Base-by-base conservation (phyloP, 2,329 filamentous ascomycete genomes). In the Neofusicoccum kwambonambiense region DNA sequence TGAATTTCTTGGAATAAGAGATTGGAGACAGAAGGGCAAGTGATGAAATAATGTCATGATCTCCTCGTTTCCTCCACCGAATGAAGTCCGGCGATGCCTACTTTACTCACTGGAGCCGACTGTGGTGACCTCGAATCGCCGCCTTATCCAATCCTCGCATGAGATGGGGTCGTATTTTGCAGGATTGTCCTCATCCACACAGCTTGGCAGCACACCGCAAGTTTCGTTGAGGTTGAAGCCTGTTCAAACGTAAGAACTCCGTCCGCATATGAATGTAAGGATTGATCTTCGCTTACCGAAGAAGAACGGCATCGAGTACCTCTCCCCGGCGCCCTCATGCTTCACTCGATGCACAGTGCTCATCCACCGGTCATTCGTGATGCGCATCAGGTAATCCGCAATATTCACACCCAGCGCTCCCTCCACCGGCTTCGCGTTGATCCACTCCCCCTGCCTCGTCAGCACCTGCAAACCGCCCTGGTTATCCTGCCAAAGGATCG, bases 261-360 rank as follows among this genome's bases (percentile, higher is more conserved):
- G 62, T 86, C 82, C 56, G 83, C 82, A 68, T 6, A 6, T 31
- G 1, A 5, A 6, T 6, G 27, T 31, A 1, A 1, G 27, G 27
- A 31, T 31, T 5, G 4, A 31, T 31, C 27, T 6, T 7, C 27
- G 2, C 64, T 85, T 80, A 0, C 81, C 81, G 68, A 86, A 82
- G 72, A 86, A 86, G 70, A 86, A 86, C 0, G 84, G 83, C 81
- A 86, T 84, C 0, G 81, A 84, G 47, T 83, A 81, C 13, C 83
- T 75, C 61, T 81, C 51, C 22, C 17, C 80, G 0, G 76, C 74
- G 68, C 84, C 83, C 79, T 34, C 75, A 72, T 63, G 69, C 74
- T 66, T 82, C 80, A 80, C 77, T 0, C 78, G 68, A 65, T 80
- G 78, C 7, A 80, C 78, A 4, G 78, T 80, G 7, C 73, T 75